Evolutionary conservation across 768 basidiomycete genomes (phyloP), one percentile per base, ranked within the genome.

Genomic region (Mrakia gelida): DNA sequence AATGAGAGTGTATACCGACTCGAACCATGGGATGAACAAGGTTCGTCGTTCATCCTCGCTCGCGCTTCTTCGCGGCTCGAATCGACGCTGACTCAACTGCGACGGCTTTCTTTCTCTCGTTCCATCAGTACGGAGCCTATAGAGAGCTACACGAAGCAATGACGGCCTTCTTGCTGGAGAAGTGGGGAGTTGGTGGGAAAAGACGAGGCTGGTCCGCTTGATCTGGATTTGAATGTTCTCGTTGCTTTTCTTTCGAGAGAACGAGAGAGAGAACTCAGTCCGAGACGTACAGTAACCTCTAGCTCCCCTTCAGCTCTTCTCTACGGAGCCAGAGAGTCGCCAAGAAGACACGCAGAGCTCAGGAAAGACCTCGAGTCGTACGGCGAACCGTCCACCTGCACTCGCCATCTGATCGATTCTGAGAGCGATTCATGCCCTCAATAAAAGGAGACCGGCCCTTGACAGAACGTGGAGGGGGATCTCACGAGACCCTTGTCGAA

Each of bases 1-100:
- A 82, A 97, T 98, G 85, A 89, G 95, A 82, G 93, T 98, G 92
- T 99, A 98, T 85, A 94, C 94, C 32, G 97, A 99, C 85, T 94
- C 93, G 92, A 45, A 62, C 18, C 74, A 62, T 41, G 43, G 43
- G 15, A 32, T 75, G 49, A 54, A 45, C n/a, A 63, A 49, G 71
- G 56, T 38, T 9, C 26, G 49, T 56, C 9, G 34, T 45, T 45
- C 11, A 16, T 45, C 11, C 45, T 6, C 45, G n/a, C n/a, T n/a
- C n/a, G 15, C 45, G 45, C 41, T 49, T 52, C 49, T 7, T 52
- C 49, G 9, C 11, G 45, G 11, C 11, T 2, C 49, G 49, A 15
- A 10, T 10, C 11, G 15, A 1, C 68, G 61, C 59, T 23, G 38
- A 63, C 68, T 32, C 68, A 10, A 7, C 45, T 13, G 41, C 41